Evolutionary conservation across 495 filamentous ascomycete genomes (phyloP).

Genomic region (Wilcoxina mikolae): DNA sequence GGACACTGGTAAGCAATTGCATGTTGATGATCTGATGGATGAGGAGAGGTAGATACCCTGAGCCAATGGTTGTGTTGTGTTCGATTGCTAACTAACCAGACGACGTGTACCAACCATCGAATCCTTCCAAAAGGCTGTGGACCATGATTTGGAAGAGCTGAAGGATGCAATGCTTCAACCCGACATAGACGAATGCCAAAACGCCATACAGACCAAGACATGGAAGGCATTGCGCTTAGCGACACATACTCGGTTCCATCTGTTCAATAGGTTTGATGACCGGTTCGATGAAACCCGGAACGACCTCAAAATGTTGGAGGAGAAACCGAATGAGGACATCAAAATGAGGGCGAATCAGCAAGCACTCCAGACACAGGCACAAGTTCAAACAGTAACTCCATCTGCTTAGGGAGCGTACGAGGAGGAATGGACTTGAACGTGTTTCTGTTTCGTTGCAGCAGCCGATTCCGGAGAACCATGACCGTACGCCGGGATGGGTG

Average conservation of each 20-base stretch:
- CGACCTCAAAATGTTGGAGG: constrained; percentile 27
- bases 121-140: constrained; percentile 33
- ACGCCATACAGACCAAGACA: constrained; percentile 64
- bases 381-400: not conserved
- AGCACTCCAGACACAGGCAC: not conserved
- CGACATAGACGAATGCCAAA: constrained; percentile 48
- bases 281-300: constrained; percentile 26
- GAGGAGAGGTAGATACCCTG: constrained; percentile 36
- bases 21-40: constrained; percentile 45
- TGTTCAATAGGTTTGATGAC: constrained; percentile 77
- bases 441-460: too few species aligned
- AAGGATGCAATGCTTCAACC: constrained; percentile 60
- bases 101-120: constrained; percentile 41
- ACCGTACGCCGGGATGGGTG: too few species aligned
- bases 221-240: constrained; percentile 79
- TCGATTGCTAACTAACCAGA: constrained; percentile 18
- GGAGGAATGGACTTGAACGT: too few species aligned
- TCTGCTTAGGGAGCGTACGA: not conserved
- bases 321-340: constrained; percentile 22
- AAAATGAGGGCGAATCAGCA: constrained; percentile 21
- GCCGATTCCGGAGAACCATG: too few species aligned
- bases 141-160: constrained; percentile 46
- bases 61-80: too few species aligned
- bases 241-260: constrained; percentile 49
- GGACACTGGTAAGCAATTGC: constrained; percentile 33